Evolutionary conservation across 768 basidiomycete genomes (phyloP).

Genomic region (Suillus discolor): DNA sequence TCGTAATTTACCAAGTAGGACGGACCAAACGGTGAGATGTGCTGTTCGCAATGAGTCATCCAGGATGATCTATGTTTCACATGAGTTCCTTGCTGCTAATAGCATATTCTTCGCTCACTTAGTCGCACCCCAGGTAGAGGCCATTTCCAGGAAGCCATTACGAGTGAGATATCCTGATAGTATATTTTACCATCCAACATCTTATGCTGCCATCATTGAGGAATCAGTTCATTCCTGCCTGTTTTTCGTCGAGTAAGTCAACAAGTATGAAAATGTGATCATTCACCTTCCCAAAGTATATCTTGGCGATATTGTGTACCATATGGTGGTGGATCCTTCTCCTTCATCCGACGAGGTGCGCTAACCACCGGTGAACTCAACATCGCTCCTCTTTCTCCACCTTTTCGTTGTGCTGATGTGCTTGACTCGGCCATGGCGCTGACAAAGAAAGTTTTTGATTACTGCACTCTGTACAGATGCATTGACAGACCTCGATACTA

Average conservation of each 20-base stretch:
- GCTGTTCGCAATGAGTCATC: neutral
- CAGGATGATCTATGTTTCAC: too few relatives aligned
- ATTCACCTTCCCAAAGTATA: neutral
- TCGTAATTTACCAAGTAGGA: neutral
- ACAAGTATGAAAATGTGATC: neutral
- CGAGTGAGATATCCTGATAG: too few relatives aligned
- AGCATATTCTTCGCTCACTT: too few relatives aligned
- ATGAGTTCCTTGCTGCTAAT: too few relatives aligned
- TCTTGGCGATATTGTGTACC: neutral
- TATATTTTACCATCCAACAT: too few relatives aligned
- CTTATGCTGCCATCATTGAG: too few relatives aligned
- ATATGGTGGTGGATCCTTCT: neutral
- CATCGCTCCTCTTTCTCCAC: neutral
- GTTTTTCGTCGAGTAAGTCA: neutral
- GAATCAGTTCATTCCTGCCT: neutral
- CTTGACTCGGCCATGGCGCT: neutral
- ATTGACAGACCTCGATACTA: too few relatives aligned
- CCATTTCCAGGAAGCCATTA: too few relatives aligned
- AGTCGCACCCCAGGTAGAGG: too few relatives aligned
- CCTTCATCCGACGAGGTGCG: too few relatives aligned
- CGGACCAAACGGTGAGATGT: neutral
- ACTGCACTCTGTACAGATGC: neutral
- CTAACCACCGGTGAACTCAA: neutral
- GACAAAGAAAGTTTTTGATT: neutral
- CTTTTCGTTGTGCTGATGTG: neutral